Evolutionary conservation across 2,329 filamentous ascomycete species (phyloP), one percentile per base, ranked within the genome.

Genomic region (Arachnomyces sp.): DNA sequence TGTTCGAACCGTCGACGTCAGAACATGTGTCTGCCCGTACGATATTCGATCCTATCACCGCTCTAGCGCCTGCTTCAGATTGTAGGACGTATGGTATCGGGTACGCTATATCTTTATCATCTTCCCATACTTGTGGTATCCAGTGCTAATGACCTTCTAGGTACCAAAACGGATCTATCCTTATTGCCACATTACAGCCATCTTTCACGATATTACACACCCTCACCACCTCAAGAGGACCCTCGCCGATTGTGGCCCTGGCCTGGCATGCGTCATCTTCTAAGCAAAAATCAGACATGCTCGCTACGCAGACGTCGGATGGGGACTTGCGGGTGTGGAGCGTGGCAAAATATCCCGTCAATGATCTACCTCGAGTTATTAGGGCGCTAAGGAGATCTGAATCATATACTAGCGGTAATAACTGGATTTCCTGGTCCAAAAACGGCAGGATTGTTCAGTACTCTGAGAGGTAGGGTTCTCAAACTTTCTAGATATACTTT

Each of bases 381-480:
- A 76, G 92, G 46, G 81, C 93, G 18, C 68, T 98, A 36, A 90
- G 86, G 60, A 76, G 84, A 52, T 80, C 80, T 6, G 88, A 94
- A 45, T 80, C 80, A 49, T 80, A 76, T 49, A 68, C 78, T 28
- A 67, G 78, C 2, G 87, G 87, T 1, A 82, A 85, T 29, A 94
- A 94, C 59, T 98, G 92, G 92, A 89, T 95, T 72, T 84, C 81
- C 14, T 98, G 92, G 92, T 96, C 92, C 0, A 96, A 95, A 66
- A 96, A 94, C 67, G 92, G 92, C 30, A 83, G 89, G 50, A 88
- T 98, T 49, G 80, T 98, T 48, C 92, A 98, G 64, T 89, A 81
- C 63, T 84, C 85, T 4, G 87, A 95, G 64, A 80, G 82, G 89
- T 94, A 72, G 68, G 85, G 77, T 40, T 28, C 38, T 31, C 25